Evolutionary conservation across 257 asterid species (phyloP).

Genomic region (Jasminum sambac): DNA sequence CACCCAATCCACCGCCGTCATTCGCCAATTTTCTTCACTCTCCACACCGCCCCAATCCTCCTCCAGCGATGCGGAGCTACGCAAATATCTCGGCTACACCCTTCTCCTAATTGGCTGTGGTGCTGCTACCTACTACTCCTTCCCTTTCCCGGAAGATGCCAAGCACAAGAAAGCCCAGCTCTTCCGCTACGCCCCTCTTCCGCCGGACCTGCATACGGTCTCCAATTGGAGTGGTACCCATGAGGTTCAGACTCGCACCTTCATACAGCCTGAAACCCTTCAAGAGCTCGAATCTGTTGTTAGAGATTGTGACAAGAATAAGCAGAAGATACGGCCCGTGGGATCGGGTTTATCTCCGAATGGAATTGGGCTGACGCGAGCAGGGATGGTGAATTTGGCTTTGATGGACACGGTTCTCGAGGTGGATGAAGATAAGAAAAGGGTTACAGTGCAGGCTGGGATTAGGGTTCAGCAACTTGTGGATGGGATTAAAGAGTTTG

Average conservation of each 20-base stretch:
- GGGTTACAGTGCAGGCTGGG: slow-evolving; percentile 92
- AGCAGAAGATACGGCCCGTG: slow-evolving; percentile 81
- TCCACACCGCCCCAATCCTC: slow-evolving; percentile 48
- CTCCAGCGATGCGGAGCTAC: slow-evolving; percentile 70
- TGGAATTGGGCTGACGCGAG: slow-evolving; percentile 83
- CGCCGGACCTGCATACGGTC: slow-evolving; percentile 84
- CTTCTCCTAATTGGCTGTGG: slow-evolving; percentile 78
- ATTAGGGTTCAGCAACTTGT: slow-evolving; percentile 94
- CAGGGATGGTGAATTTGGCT: slow-evolving; percentile 93
- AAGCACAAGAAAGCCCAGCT: slow-evolving; percentile 83
- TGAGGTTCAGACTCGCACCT: slow-evolving; percentile 84
- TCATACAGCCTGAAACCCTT: slow-evolving; percentile 72
- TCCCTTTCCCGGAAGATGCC: slow-evolving; percentile 76
- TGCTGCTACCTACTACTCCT: slow-evolving; percentile 85
- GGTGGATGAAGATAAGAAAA: slow-evolving; percentile 78
- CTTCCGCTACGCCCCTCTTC: slow-evolving; percentile 91
- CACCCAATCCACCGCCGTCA: slow-evolving; percentile 21
- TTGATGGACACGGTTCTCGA: slow-evolving; percentile 90
- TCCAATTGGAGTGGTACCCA: slow-evolving; percentile 99
- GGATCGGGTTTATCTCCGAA: slow-evolving; percentile 94
- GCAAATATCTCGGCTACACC: slow-evolving; percentile 81
- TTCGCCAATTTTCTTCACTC: slow-evolving; percentile 40
- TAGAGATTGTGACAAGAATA: slow-evolving; percentile 53
- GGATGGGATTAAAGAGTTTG: slow-evolving; percentile 79
- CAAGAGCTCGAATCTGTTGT: slow-evolving; percentile 60